Evolutionary conservation across 305 asterid species (phyloP), one percentile per base, ranked within the genome.

Genomic region (Fraxinus floribunda): DNA sequence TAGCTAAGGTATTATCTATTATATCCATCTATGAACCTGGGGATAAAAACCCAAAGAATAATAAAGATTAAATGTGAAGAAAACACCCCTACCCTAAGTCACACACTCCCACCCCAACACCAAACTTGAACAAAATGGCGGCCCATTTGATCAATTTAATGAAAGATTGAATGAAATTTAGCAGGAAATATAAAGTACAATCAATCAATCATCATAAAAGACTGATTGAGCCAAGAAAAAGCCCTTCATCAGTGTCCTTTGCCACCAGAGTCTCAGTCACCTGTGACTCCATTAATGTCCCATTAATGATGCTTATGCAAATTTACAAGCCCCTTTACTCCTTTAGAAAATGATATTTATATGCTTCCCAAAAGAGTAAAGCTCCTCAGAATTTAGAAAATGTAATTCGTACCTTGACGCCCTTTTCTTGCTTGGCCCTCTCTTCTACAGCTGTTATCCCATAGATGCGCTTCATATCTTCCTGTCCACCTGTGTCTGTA

Each of bases 361-460:
- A 72, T 79, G 81, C 80, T 46, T 30, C 62, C 41, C 52, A 22
- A 39, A 20, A 79, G 83, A 79, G 87, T 87, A 87, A 76, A 29
- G 81, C 78, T 81, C 13, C 16, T n/a, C 36, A 78, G 75, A 79
- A 77, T 74, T 75, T 64, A 52, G 20, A 57, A 18, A 70, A 80
- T 64, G 6, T 22, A 71, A 49, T 72, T 57, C 82, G 90, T 92
- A 96, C 99, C 99, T 96, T 96, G 99, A 88, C 99, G 98, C 86
- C 99, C 98, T 89, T 96, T 96, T 89, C 98, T 94, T 13, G 98
- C 98, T 88, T 94, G 98, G 39, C 99, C 99, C 81, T 96, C 99
- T 52, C 98, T 93, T 84, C 98, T 90, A 88, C 98, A 93, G 97
- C 98, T 94, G 92, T 96, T 96, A 86, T 96, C 99, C 99, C 99